These are phyloP conservation scores for Tritrichomonas foetus DNA, from an alignment of 208 protist species.

Conservation along the genomic window DNA sequence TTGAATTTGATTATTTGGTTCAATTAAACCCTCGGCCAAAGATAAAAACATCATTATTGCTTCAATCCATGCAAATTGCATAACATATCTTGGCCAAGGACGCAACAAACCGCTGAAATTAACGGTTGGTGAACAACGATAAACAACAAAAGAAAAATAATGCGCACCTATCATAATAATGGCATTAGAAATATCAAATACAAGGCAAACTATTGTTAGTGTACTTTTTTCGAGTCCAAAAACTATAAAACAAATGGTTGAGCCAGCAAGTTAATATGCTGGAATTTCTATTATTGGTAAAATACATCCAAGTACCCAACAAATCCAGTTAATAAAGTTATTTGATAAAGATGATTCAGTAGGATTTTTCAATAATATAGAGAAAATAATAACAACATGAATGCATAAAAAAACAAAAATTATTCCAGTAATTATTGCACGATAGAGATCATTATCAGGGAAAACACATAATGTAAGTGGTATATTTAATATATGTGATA, in stretches of 20 bases:
- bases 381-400: background rate
- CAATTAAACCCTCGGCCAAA: background rate
- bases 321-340: background rate
- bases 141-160: background rate
- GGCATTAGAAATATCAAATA: background rate
- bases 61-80: background rate
- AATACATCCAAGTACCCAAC: background rate
- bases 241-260: background rate
- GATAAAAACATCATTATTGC: background rate
- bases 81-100: background rate
- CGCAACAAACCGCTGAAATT: too few relatives aligned
- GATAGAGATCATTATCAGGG: background rate
- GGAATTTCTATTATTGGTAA: background rate
- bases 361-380: background rate
- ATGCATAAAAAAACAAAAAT: background rate
- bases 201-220: background rate
- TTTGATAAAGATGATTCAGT: background rate
- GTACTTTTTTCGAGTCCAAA: background rate
- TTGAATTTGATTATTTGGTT: background rate
- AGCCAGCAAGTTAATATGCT: background rate
- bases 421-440: background rate
- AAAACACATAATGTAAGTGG: background rate
- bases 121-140: too few relatives aligned
- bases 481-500: background rate
- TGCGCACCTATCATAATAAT: background rate